phyloP scores from a whole-genome alignment of 176 grass and related monocot genomes.

The Leersia perrieri region DNA sequence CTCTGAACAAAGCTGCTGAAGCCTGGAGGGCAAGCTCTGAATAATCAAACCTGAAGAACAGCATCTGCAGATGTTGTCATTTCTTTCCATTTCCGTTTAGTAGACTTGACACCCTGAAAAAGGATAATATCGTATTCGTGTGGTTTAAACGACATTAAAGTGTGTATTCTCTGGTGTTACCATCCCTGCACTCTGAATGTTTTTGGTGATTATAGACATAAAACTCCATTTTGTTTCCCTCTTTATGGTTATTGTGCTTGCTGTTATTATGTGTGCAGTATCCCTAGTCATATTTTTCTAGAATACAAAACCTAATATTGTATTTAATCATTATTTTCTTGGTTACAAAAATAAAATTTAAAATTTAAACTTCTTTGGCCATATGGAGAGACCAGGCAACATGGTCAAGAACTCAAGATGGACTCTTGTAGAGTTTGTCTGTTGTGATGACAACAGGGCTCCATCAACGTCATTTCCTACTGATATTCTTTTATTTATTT shows the following conservation, averaged over 20 bases:
- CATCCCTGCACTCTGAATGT: neutral
- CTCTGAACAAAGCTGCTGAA: neutral
- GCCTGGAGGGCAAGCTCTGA: neutral
- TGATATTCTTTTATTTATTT: neutral
- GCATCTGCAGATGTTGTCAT: neutral
- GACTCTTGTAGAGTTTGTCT: neutral
- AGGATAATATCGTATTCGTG: neutral
- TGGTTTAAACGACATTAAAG: neutral
- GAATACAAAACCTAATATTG: neutral
- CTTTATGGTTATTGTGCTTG: neutral
- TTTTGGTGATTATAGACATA: neutral
- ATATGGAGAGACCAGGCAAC: neutral
- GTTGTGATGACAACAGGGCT: neutral
- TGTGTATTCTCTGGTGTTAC: neutral
- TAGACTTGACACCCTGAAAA: neutral
- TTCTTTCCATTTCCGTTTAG: neutral
- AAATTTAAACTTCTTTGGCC: neutral
- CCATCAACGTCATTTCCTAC: conserved; percentile 19
- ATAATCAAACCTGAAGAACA: neutral
- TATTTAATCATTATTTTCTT: neutral
- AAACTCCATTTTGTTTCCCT: neutral
- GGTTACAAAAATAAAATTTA: neutral
- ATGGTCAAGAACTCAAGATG: neutral
- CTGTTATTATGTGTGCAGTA: too few relatives aligned
- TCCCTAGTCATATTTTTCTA: neutral